phyloP scores from a whole-genome alignment of 148 eudicot genomes.

The Persicaria maculosa region DNA sequence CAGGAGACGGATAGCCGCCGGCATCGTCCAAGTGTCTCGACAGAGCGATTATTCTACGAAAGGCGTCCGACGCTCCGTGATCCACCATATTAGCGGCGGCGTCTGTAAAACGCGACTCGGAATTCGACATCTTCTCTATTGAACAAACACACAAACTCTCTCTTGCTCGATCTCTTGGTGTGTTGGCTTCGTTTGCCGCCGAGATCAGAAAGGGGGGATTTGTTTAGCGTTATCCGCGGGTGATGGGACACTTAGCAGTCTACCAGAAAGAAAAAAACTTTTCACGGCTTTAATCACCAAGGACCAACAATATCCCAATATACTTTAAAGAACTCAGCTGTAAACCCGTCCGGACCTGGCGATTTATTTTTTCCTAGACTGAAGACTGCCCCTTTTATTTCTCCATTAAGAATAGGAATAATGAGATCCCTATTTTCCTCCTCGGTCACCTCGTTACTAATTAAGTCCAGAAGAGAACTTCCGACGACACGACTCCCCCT shows the following conservation, averaged over 20 bases:
- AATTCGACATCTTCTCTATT: slow-evolving; percentile 1
- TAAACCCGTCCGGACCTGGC: no score
- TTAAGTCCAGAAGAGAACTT: no score
- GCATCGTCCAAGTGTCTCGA: slow-evolving; percentile 47
- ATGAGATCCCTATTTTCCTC: no score
- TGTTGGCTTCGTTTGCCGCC: not conserved
- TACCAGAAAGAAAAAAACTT: no score
- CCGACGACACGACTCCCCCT: no score
- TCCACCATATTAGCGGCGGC: not conserved
- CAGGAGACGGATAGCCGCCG: not conserved
- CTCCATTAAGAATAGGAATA: no score
- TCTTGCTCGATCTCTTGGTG: not conserved
- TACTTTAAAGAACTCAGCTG: no score
- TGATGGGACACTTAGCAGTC: not conserved
- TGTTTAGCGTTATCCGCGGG: not conserved
- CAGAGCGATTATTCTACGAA: slow-evolving; percentile 51
- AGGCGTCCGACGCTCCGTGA: slow-evolving; percentile 20
- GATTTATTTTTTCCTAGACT: no score
- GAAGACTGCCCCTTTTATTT: no score
- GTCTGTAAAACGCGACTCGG: not conserved
- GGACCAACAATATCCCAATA: no score
- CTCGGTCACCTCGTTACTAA: no score
- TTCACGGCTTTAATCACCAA: no score
- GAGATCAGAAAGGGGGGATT: not conserved
- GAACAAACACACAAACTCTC: not conserved